These are phyloP conservation scores for Calocybe cyanea DNA, from an alignment of 768 basidiomycete species.

Conservation along the genomic window DNA sequence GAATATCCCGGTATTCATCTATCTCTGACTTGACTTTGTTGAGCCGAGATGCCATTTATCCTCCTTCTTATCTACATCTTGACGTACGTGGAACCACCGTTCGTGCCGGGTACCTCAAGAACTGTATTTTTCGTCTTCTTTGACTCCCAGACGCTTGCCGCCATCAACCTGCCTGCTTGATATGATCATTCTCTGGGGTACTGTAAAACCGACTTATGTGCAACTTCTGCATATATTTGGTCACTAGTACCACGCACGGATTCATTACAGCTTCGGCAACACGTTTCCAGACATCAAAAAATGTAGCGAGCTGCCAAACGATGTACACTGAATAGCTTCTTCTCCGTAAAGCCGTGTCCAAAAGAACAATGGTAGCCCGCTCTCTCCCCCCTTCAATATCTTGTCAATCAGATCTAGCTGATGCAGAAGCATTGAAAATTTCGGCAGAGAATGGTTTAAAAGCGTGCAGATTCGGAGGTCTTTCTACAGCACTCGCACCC, in stretches of 20 bases:
- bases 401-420: slow-evolving; percentile 4
- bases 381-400: slow-evolving; percentile 1
- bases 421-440: not conserved
- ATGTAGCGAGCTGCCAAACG: not conserved
- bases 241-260: not conserved
- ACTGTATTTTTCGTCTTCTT: not conserved
- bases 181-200: slow-evolving; percentile 4
- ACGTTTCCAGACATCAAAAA: slow-evolving; percentile 1
- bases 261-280: not conserved
- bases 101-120: slow-evolving; percentile 1
- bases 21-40: too few species aligned
- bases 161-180: slow-evolving; percentile 6
- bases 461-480: not conserved
- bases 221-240: not conserved
- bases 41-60: not conserved
- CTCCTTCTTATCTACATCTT: slow-evolving; percentile 1
- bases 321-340: not conserved
- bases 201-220: not conserved
- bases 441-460: not conserved
- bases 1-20: too few species aligned
- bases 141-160: not conserved
- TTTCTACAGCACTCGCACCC: not conserved
- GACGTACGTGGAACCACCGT: slow-evolving; percentile 1
- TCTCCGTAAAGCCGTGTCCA: not conserved
- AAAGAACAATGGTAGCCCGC: slow-evolving; percentile 1